Evolutionary conservation across 1,284 basidiomycete genomes (phyloP), one percentile per base, ranked within the genome.

Genomic region (Cerrena zonata): DNA sequence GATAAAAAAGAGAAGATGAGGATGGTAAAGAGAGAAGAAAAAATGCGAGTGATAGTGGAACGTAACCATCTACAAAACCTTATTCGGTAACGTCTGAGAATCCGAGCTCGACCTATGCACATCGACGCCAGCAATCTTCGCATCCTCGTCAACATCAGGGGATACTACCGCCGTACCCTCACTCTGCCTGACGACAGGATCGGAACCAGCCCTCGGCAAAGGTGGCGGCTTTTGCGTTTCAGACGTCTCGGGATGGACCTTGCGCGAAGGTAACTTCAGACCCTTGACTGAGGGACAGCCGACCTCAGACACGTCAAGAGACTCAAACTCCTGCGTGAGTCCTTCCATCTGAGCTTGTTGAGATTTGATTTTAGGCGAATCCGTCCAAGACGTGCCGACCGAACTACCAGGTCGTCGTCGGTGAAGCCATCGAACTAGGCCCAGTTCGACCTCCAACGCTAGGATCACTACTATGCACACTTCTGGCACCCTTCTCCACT

Each of bases 381-480:
- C 50, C 34, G 51, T 54, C 30, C 62, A 65, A 49, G 59, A 60
- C 53, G 62, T 64, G 49, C 56, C 59, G 48, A 46, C 54, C 52
- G 63, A 62, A 52, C 55, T 61, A 5, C 39, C 39, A 40, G 39
- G 39, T 18, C 39, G n/a, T 15, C 45, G 48, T 30, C 41, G 51
- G 42, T 24, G 41, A 26, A 26, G 55, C 46, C 15, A 50, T 49
- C 37, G 48, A 51, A 22, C 52, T 50, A 22, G 52, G 41, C 40
- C 46, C 54, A 3, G 53, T 49, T 22, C 50, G 50, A 37, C 41
- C 42, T 21, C 39, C 48, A 37, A 47, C 43, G 13, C 25, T 45
- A 26, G 25, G 36, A 15, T 54, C 52, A 37, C 51, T 53, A n/a
- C 52, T 50, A 26, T 54, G 58, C n/a, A n/a, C n/a, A n/a, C n/a